Base-by-base conservation (phyloP, 2,329 filamentous ascomycete species). In the Aspergillus persii region DNA sequence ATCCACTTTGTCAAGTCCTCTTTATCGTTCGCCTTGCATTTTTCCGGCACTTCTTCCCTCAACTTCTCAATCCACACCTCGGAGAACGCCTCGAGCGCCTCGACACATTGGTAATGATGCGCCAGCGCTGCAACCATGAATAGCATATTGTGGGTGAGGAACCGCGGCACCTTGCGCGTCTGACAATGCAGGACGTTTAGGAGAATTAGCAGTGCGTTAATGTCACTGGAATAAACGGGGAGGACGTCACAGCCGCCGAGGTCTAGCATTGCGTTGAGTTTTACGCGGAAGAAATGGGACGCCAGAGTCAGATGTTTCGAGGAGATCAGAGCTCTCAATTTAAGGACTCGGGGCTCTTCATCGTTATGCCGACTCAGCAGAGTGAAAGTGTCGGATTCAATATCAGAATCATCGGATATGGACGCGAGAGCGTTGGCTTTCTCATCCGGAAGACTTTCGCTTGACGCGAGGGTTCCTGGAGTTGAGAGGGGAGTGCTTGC, bases 131-230 rank as follows among this genome's bases (percentile, higher is more conserved):
- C 78, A 4, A 83, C 68, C 57, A 79, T 76, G n/a, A 74, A 74
- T 9, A 83, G 69, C 8, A 73, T 68, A n/a, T 81, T 75, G 4
- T 82, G 66, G 36, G 63, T 68, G 0, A 82, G 60, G 0, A 59
- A 51, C 44, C 66, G 68, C 0, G 79, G 79, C 12, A 83, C 72
- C 47, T 76, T 71, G n/a, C 70, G 61, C 12, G 71, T 74, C 3
- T 74, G 74, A 52, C 76, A 71, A 66, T 83, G 81, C 8, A 83
- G 68, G n/a, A 80, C 76, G 58, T 80, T 75, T 51, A 83, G 67
- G 1, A 82, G 56, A 18, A 77, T 74, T 8, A 74, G 66, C 4
- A 82, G 70, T 0, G 79, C 77, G 6, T 76, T 67, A 3, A 69
- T 63, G 55, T 82, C 54, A 9, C 59, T 57, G 48, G 55, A 48